Conservation (phyloP, 208 protist genomes). For the Tritrichomonas foetus region DNA sequence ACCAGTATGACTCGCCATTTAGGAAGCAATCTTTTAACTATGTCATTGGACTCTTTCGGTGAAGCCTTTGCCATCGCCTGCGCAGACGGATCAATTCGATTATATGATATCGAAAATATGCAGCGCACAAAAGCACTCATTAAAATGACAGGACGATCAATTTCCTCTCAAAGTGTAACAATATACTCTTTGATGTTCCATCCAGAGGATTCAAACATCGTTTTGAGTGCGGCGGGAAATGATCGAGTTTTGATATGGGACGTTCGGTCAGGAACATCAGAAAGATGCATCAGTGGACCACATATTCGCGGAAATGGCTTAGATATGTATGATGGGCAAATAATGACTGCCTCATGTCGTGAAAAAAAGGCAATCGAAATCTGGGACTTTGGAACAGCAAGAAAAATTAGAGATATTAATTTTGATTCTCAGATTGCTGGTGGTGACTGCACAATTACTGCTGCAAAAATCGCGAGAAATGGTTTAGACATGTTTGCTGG, state of each 20-base stretch:
- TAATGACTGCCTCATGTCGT: not conserved
- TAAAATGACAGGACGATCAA: not conserved
- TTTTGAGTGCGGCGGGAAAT: not conserved
- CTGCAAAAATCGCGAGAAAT: not conserved
- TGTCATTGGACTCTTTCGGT: not conserved
- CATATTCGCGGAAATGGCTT: not conserved
- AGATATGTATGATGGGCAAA: not conserved
- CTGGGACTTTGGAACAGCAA: not conserved
- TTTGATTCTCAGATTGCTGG: not conserved
- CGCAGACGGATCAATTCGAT: not conserved
- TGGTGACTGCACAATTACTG: not conserved
- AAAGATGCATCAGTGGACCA: not conserved
- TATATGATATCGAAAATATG: not conserved
- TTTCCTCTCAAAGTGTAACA: not conserved
- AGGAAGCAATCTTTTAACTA: not conserved
- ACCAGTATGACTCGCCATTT: not conserved
- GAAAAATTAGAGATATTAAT: not conserved
- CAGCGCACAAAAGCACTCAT: not conserved
- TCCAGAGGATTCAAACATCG: not conserved
- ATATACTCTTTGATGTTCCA: not conserved
- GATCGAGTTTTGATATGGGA: not conserved
- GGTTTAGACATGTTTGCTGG: not conserved
- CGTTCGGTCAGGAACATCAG: not conserved
- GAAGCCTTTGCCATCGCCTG: not conserved
- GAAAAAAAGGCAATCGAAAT: not conserved